Evolutionary conservation across 805 yeast genomes (phyloP), one percentile per base, ranked within the genome.

Genomic region (Wickerhamomyces alni): DNA sequence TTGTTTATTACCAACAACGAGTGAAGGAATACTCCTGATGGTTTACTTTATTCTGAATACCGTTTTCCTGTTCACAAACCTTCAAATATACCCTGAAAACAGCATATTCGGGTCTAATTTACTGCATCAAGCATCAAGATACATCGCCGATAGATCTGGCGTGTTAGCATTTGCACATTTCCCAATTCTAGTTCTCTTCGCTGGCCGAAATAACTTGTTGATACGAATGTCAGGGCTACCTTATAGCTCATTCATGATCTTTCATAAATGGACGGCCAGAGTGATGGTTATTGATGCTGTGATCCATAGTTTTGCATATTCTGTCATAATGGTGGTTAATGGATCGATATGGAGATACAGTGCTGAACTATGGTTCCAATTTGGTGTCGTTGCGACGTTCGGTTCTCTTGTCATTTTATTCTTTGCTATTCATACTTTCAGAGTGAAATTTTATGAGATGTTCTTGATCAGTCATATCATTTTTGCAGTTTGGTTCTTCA

Each of bases 121-220:
- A 1, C 9, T 32, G 8, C 9, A 17, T 2, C 48, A 50, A 30
- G 25, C 17, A 3, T 18, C 35, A 8, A 42, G 52, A 29, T 48
- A 46, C 18, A 13, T 44, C 2, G 45, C 48, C 28, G 52, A 48
- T 36, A 43, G 52, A 46, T 43, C 55, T 16, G 59, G 58, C 17
- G 42, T 52, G 2, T 27, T 55, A 8, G 38, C 60, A 13, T 61
- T 66, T 47, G 63, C 64, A 1, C 65, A 65, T 31, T 47, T 80
- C 44, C 91, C 93, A 0, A 47, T 72, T 4, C 51, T 78, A 25
- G 66, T 79, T 17, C 54, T 83, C 27, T 80, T 85, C 55, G 82
- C 86, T 8, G 84, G 87, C 9, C 66, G 94, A 52, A 86, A 83
- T 59, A 86, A 82, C 57, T 66, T 86, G 21, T 59, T 85, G 46